phyloP scores from a whole-genome alignment of 2,329 filamentous ascomycete genomes.

The Claviceps maximensis region DNA sequence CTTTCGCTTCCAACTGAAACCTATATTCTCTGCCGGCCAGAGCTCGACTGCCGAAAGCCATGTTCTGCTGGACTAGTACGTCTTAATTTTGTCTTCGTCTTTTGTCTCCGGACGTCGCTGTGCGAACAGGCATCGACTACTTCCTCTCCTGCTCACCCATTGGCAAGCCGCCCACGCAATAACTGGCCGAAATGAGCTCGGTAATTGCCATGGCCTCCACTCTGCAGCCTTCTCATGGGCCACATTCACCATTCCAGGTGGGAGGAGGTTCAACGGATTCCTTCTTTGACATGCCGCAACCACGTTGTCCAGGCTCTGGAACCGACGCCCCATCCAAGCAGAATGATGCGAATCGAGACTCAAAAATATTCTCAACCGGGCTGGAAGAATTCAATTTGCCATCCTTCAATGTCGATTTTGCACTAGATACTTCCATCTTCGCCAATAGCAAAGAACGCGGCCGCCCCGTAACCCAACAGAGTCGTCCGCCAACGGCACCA shows the following conservation, averaged over 20 bases:
- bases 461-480: background rate
- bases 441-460: conserved; percentile 13
- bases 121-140: background rate
- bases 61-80: background rate
- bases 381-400: conserved; percentile 37
- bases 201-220: conserved; percentile 4
- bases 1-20: background rate
- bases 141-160: background rate
- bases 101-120: background rate
- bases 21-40: conserved; percentile 6
- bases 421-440: conserved; percentile 34
- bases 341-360: background rate
- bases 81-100: background rate
- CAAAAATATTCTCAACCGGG: background rate
- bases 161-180: background rate
- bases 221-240: conserved; percentile 1
- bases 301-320: background rate
- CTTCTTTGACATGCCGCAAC: conserved; percentile 1
- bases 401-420: conserved; percentile 36
- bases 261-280: background rate
- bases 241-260: conserved; percentile 4
- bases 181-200: conserved; percentile 3
- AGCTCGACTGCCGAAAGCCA: conserved; percentile 2
- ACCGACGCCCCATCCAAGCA: background rate
- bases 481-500: no score